Evolutionary conservation across 306 rosid species (phyloP).

Genomic region (Heteromeles arbutifolia): DNA sequence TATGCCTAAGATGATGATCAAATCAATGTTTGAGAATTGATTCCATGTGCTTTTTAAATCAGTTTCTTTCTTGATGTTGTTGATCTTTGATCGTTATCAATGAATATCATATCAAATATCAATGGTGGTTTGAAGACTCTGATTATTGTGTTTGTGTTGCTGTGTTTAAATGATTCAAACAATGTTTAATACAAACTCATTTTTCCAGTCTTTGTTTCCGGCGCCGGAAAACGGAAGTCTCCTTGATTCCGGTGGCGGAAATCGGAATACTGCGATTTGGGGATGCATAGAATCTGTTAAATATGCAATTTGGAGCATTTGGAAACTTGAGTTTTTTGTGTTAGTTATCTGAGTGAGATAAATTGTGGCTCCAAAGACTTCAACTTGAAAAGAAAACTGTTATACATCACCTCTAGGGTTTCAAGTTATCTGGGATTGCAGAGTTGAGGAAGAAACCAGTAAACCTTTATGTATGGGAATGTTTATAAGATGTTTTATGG

Average conservation of each 20-base stretch:
- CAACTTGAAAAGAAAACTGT: background rate
- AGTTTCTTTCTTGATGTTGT: background rate
- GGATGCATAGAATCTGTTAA: background rate
- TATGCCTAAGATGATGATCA: background rate
- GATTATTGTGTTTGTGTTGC: background rate
- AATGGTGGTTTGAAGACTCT: background rate
- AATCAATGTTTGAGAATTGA: background rate
- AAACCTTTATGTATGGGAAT: constrained; percentile 10
- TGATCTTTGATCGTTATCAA: background rate
- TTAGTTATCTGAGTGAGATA: too few species aligned
- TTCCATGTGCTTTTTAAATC: background rate
- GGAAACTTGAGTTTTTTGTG: too few species aligned
- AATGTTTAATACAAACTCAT: background rate
- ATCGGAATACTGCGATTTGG: background rate
- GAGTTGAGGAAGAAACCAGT: background rate
- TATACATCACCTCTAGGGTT: background rate
- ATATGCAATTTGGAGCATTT: background rate
- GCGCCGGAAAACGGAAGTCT: background rate
- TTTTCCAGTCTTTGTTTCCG: background rate
- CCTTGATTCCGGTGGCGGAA: too few species aligned
- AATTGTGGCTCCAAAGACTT: too few species aligned
- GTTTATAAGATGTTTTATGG: background rate
- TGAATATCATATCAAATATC: background rate
- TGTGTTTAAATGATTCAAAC: background rate
- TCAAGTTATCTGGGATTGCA: background rate